Evolutionary conservation across 495 filamentous ascomycete species (phyloP).

Genomic region (Trichoderma gamsii): DNA sequence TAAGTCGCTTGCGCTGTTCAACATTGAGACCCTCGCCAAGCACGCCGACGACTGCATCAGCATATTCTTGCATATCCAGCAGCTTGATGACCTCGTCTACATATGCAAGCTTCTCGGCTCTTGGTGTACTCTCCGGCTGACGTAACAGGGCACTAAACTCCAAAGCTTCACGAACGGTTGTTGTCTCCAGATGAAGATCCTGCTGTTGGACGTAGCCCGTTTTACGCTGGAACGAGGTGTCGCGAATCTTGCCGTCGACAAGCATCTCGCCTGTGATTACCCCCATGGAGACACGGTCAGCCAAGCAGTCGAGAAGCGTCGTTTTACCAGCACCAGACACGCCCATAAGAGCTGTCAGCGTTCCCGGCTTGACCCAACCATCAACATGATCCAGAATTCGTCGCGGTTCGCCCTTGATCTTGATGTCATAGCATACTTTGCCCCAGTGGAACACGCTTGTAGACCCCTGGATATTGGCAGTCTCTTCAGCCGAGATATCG

Average conservation of each 20-base stretch:
- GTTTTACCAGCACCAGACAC: slow-evolving; percentile 79
- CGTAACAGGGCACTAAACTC: slow-evolving; percentile 74
- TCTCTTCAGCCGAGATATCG: not conserved
- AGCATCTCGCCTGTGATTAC: slow-evolving; percentile 68
- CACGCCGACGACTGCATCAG: slow-evolving; percentile 76
- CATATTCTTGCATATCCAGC: slow-evolving; percentile 72
- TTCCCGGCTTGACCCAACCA: slow-evolving; percentile 75
- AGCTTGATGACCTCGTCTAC: slow-evolving; percentile 85
- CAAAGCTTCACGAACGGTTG: slow-evolving; percentile 81
- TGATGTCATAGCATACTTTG: slow-evolving; percentile 68
- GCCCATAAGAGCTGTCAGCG: slow-evolving; percentile 71
- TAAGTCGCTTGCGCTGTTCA: slow-evolving; percentile 58
- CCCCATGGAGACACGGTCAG: slow-evolving; percentile 69
- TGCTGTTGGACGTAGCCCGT: slow-evolving; percentile 87
- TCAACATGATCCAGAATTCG: slow-evolving; percentile 63
- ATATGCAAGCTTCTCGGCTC: slow-evolving; percentile 71
- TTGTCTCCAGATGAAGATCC: slow-evolving; percentile 74
- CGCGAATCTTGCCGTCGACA: slow-evolving; percentile 66
- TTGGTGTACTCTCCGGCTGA: slow-evolving; percentile 59
- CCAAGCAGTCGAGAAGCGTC: slow-evolving; percentile 59
- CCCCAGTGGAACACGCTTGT: slow-evolving; percentile 57
- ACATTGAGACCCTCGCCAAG: slow-evolving; percentile 54
- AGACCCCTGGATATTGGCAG: slow-evolving; percentile 14
- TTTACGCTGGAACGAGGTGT: slow-evolving; percentile 66
- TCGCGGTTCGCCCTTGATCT: slow-evolving; percentile 55